Percentiles rank a stretch among this genome's conserved stretches.
phyloP scores from a whole-genome alignment of 768 basidiomycete genomes.

The Dentipellis sp. region DNA sequence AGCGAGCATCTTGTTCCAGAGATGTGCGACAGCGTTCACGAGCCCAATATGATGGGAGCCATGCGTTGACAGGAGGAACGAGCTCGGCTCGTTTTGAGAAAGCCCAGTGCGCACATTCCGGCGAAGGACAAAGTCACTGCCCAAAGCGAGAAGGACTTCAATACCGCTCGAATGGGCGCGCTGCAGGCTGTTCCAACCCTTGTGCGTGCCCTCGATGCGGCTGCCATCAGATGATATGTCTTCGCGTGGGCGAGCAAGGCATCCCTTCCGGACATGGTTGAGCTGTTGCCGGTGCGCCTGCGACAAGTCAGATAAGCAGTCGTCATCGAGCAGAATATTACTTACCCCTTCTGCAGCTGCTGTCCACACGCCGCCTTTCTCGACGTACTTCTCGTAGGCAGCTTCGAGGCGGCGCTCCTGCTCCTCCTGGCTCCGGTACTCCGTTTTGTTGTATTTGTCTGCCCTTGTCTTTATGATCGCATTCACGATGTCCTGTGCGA shows the following conservation, averaged over 20 bases:
- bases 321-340: too few relatives aligned
- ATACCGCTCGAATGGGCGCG: constrained; percentile 17
- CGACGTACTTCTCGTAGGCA: too few relatives aligned
- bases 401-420: too few relatives aligned
- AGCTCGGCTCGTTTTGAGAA: neutral
- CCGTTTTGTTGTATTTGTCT: too few relatives aligned
- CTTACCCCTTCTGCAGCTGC: too few relatives aligned
- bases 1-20: constrained; percentile 11
- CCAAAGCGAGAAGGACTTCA: constrained; percentile 6
- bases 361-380: too few relatives aligned
- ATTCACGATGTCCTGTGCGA: too few relatives aligned
- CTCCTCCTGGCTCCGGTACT: too few relatives aligned
- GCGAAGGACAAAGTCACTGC: constrained; percentile 17
- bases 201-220: constrained; percentile 21
- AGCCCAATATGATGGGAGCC: constrained; percentile 21
- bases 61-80: constrained; percentile 9
- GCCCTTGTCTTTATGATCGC: too few relatives aligned
- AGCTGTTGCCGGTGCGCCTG: constrained; percentile 22
- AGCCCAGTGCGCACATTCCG: constrained; percentile 14
- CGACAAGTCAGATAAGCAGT: too few relatives aligned
- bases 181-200: constrained; percentile 20
- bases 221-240: constrained; percentile 20
- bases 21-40: constrained; percentile 10
- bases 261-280: constrained; percentile 21
- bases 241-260: constrained; percentile 12